Base-by-base conservation (phyloP, 805 yeast genomes). In the Kazachstania bromeliacearum region DNA sequence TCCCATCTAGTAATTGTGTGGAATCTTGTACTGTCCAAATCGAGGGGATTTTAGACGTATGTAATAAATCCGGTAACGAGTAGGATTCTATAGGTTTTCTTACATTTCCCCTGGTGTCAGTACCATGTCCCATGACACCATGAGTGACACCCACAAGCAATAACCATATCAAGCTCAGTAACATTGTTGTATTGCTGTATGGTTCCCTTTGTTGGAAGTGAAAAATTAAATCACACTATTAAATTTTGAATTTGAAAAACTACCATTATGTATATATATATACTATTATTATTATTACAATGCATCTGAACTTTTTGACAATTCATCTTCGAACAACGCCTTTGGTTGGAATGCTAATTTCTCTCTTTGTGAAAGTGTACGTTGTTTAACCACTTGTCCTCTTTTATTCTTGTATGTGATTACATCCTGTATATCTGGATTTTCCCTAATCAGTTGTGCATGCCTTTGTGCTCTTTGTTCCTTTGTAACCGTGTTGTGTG, bases 1-100 rank as follows among this genome's bases (percentile, higher is more conserved):
- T 62, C 4, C 83, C 83, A 34, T 70, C 71, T 24, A 64, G 63
- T 26, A 73, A 59, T 5, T 41, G 43, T 5, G 72, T 59, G 27
- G 55, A 53, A 2, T 66, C 76, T 19, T 42, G 41, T 7, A 59
- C 43, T 5, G 50, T 49, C 74, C 78, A 76, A 26, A 23, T 28
- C 2, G 37, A 19, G 10, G 47, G 47, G 7, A 45, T 32, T 4
- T 16, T 15, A 6, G 19, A 31, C 19, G 59, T 36, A 16, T 50
- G 46, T 12, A 64, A 50, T 32, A 68, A 44, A 44, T 66, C 66
- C 4, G 70, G 68, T 20, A 68, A 47, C 1, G 71, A 42, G 10
- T 13, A 36, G 2, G 30, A 55, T 40, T 20, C 51, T 59, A 34
- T 2, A 23, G n/a, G 26, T n/a, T n/a, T n/a, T n/a, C n/a, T n/a